Evolutionary conservation across 208 protist genomes (phyloP).

Genomic region (Phytomonas sp.): DNA sequence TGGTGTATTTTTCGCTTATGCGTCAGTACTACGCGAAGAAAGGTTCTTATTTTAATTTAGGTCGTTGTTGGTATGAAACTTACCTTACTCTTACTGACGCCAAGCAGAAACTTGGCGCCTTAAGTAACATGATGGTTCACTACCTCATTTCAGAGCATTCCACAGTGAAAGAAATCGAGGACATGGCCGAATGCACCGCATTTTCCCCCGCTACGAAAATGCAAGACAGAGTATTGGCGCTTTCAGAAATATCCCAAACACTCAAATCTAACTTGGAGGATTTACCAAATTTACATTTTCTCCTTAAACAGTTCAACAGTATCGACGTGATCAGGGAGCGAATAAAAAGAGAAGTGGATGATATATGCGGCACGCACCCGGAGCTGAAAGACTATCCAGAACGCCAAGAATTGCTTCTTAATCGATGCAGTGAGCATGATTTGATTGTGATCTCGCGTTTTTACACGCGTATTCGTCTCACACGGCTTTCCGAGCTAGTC

Average conservation of each 20-base stretch:
- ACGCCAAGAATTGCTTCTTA: conserved; percentile 68
- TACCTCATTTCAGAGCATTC: conserved; percentile 78
- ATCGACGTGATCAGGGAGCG: conserved; percentile 82
- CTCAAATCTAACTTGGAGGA: conserved; percentile 68
- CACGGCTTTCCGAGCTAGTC: conserved; percentile 87
- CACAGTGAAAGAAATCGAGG: conserved; percentile 73
- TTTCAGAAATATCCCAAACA: conserved; percentile 36
- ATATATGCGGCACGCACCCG: conserved; percentile 55
- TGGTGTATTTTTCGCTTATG: conserved; percentile 85
- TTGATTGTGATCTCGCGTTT: conserved; percentile 91
- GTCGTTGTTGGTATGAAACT: conserved; percentile 88
- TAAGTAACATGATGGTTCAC: conserved; percentile 74
- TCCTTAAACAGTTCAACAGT: conserved; percentile 77
- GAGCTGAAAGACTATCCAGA: conserved; percentile 51
- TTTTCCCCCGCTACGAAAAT: conserved; percentile 65
- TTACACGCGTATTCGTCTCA: conserved; percentile 90
- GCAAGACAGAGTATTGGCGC: conserved; percentile 34
- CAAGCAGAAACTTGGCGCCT: conserved; percentile 52
- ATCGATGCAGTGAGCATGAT: conserved; percentile 94
- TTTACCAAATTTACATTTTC: conserved; percentile 49
- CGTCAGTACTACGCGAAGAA: conserved; percentile 79
- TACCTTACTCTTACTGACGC: conserved; percentile 83
- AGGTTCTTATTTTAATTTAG: conserved; percentile 88
- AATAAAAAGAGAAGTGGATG: conserved; percentile 40
- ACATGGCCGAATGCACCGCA: conserved; percentile 66